Percentiles rank a stretch among this genome's conserved stretches.
Evolutionary conservation across 2,329 filamentous ascomycete genomes (phyloP).

Genomic region (Pyricularia sp.): DNA sequence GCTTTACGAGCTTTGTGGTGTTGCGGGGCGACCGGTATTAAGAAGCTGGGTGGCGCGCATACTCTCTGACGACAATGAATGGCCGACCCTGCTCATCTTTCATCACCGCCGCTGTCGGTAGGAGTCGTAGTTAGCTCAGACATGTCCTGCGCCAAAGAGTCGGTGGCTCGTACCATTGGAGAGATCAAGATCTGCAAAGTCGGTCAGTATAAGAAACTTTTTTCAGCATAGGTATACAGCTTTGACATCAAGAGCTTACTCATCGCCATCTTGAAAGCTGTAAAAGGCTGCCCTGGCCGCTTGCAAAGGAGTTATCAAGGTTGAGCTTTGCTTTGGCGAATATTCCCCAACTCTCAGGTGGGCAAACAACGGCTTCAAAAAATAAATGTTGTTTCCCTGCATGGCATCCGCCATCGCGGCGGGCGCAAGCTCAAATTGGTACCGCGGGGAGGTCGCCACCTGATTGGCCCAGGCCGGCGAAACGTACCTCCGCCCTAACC

Average conservation of each 20-base stretch:
- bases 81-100: constrained; percentile 97
- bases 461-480: not conserved
- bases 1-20: not conserved
- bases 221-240: constrained; percentile 13
- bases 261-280: constrained; percentile 43
- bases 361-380: not conserved
- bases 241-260: constrained; percentile 31
- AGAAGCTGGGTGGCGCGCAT: constrained; percentile 28
- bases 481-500: not conserved
- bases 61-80: constrained; percentile 98
- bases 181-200: constrained; percentile 63
- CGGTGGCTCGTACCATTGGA: constrained; percentile 56
- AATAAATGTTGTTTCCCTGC: not conserved
- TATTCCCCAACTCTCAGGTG: not conserved
- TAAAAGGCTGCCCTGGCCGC: not conserved
- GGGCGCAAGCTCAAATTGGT: not conserved
- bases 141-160: constrained; percentile 3
- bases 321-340: not conserved
- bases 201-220: constrained; percentile 12
- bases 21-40: constrained; percentile 2
- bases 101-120: constrained; percentile 55
- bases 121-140: constrained; percentile 11
- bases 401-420: not conserved
- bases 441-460: not conserved
- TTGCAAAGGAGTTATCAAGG: not conserved